Conservation (phyloP, 2,329 filamentous ascomycete species). For the Allantophomopsis lycopodina region DNA sequence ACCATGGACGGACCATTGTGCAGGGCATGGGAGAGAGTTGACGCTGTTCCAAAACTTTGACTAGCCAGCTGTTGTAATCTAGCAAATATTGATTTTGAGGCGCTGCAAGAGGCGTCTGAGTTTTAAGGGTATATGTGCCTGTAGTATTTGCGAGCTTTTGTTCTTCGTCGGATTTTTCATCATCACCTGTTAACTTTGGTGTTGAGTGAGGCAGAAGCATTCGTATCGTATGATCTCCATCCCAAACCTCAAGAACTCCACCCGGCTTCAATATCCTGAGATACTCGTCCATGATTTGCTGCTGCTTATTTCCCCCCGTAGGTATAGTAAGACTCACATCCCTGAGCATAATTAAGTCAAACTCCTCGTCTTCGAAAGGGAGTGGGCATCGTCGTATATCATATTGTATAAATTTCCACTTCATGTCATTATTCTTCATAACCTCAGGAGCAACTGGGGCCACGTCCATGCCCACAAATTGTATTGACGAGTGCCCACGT, state of each 20-base stretch:
- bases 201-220: slow-evolving; percentile 65
- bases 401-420: slow-evolving; percentile 81
- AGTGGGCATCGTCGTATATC: slow-evolving; percentile 65
- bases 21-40: slow-evolving; percentile 66
- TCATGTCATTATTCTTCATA: slow-evolving; percentile 55
- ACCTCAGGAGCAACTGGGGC: slow-evolving; percentile 55
- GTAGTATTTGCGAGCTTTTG: slow-evolving; percentile 51
- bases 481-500: slow-evolving; percentile 53
- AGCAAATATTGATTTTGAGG: slow-evolving; percentile 71
- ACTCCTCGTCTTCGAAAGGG: slow-evolving; percentile 67
- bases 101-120: slow-evolving; percentile 68
- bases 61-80: slow-evolving; percentile 75
- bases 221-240: slow-evolving; percentile 72
- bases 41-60: slow-evolving; percentile 58
- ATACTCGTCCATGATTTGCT: slow-evolving; percentile 52
- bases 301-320: slow-evolving; percentile 34
- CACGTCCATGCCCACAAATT: slow-evolving; percentile 74
- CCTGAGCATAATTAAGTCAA: slow-evolving; percentile 82
- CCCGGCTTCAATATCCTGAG: slow-evolving; percentile 65
- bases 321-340: slow-evolving; percentile 60
- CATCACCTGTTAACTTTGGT: slow-evolving; percentile 20
- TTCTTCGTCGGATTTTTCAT: slow-evolving; percentile 37
- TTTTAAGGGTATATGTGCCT: slow-evolving; percentile 70
- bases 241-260: slow-evolving; percentile 78
- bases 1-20: slow-evolving; percentile 58